Evolutionary conservation across 805 yeast genomes (phyloP), one percentile per base, ranked within the genome.

Genomic region (Saturnispora sanitii): DNA sequence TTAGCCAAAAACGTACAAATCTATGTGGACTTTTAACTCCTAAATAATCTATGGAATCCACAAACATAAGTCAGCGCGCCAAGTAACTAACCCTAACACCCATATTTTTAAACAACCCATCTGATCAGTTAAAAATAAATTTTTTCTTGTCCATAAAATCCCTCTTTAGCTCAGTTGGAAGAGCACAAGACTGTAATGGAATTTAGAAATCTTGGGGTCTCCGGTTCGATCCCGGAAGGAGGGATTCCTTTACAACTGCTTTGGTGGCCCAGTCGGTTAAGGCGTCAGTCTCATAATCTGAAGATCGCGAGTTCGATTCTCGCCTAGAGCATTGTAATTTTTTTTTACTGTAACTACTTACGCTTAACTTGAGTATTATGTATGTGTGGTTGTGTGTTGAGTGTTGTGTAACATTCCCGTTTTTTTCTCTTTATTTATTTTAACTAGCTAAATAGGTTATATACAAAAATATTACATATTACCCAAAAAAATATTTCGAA

Each of bases 251-350:
- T 3, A 6, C 17, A n/a, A 33, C 18, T 20, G 63, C 61, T 58
- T 51, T 56, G 53, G 62, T 58, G 63, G 63, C 63, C 61, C 63
- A 58, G 62, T 52, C 53, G 63, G 61, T 56, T 58, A 58, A 57
- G 61, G 62, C 63, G 62, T 58, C 57, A 58, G 62, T 58, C 64
- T 58, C 62, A 58, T 58, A 58, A 58, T 58, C 62, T 57, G 62
- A 58, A 58, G 63, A 58, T 58, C 64, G 62, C 62, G 62, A 56
- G 64, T 58, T 58, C 64, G 62, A 58, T 46, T 56, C 64, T 58
- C 64, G 62, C 62, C 62, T 47, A 57, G 61, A 58, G 62, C 62
- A 57, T 15, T n/a, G n/a, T n/a, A 13, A n/a, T 15, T 37, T 28
- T 28, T 18, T 23, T 18, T 25, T 22, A 15, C 16, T 31, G 21